Evolutionary conservation across 116 monocot species (phyloP).

Genomic region (Zostera marina): DNA sequence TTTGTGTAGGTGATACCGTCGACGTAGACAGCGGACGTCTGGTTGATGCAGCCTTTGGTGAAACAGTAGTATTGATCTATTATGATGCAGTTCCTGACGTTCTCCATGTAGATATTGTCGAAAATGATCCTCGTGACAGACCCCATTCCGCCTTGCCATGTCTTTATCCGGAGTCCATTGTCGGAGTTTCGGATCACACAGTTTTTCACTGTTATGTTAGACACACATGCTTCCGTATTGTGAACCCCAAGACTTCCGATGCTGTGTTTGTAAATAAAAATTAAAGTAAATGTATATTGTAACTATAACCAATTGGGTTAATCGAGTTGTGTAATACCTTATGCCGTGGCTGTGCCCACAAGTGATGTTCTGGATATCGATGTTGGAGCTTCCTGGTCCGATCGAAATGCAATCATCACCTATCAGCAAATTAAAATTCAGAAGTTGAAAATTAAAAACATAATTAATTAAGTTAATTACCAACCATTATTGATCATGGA

Average conservation of each 20-base stretch:
- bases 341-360: constrained; percentile 76
- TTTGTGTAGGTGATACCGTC: constrained; percentile 42
- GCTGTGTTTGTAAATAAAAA: constrained; percentile 22
- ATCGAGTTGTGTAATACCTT: constrained; percentile 44
- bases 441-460: not conserved
- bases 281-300: too few species aligned
- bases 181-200: constrained; percentile 55
- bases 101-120: constrained; percentile 55
- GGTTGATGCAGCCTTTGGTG: constrained; percentile 46
- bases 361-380: constrained; percentile 64
- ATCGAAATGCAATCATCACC: constrained; percentile 95
- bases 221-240: constrained; percentile 67
- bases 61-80: constrained; percentile 88
- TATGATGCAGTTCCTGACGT: constrained; percentile 75
- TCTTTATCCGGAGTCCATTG: constrained; percentile 89
- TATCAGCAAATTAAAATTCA: constrained; percentile 10
- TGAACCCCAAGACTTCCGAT: constrained; percentile 73
- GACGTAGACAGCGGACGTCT: constrained; percentile 60
- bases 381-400: constrained; percentile 49
- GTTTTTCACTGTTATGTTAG: constrained; percentile 52
- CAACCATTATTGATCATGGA: constrained; percentile 55
- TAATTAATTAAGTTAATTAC: constrained; percentile 4
- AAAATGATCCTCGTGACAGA: constrained; percentile 49
- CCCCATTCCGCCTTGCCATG: constrained; percentile 89
- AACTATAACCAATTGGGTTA: too few species aligned